phyloP scores from a whole-genome alignment of 2,329 filamentous ascomycete genomes.

The Fusarium nisikadoi region DNA sequence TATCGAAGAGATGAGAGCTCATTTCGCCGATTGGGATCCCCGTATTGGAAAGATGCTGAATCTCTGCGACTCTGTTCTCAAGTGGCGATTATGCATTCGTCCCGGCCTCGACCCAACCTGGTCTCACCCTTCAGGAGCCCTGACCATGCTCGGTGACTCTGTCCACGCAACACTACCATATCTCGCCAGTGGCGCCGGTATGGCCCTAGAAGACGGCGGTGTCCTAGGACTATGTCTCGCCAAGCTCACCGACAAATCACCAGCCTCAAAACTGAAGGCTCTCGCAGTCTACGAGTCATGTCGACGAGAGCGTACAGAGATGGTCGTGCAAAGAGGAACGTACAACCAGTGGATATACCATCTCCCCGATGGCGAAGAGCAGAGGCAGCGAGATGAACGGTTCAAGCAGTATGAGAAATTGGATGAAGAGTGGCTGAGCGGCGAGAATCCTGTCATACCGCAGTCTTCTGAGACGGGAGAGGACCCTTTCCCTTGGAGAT shows the following conservation, averaged over 20 bases:
- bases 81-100: constrained; percentile 70
- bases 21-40: constrained; percentile 69
- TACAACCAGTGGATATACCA: constrained; percentile 71
- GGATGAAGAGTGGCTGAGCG: constrained; percentile 1
- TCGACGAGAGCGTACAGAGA: constrained; percentile 59
- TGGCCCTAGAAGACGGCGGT: neutral
- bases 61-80: constrained; percentile 67
- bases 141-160: constrained; percentile 6
- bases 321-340: constrained; percentile 69
- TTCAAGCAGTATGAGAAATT: neutral
- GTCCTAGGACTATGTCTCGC: neutral
- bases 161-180: neutral
- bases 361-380: constrained; percentile 66
- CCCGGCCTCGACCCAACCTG: constrained; percentile 62
- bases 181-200: neutral
- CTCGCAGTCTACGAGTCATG: neutral
- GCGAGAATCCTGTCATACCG: constrained; percentile 17
- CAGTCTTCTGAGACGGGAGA: constrained; percentile 49
- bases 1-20: constrained; percentile 57
- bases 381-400: constrained; percentile 54
- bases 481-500: constrained; percentile 55
- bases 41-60: constrained; percentile 64
- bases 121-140: constrained; percentile 60
- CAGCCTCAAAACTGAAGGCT: neutral
- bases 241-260: neutral